Conservation (phyloP, 306 rosid genomes). For the Dryas octopetala region DNA sequence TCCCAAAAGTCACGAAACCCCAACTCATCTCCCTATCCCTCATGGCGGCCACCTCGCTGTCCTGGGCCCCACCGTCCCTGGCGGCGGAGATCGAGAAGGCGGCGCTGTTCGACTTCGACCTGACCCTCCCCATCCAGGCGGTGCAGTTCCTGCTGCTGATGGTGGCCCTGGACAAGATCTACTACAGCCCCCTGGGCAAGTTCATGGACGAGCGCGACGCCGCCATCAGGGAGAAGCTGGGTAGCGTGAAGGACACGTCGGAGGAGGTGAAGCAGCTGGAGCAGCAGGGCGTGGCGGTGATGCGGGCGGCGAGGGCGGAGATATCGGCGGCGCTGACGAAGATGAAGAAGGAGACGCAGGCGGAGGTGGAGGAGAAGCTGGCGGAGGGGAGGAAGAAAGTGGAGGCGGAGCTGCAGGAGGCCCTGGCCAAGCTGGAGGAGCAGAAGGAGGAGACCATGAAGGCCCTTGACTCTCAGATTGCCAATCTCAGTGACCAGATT, state of each 20-base stretch:
- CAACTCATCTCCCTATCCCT: constrained; percentile 38
- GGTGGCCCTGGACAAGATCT: constrained; percentile 82
- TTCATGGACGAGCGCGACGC: constrained; percentile 93
- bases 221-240: constrained; percentile 69
- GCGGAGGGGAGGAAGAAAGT: constrained; percentile 78
- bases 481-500: constrained; percentile 70
- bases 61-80: constrained; percentile 60
- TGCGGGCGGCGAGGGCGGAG: constrained; percentile 87
- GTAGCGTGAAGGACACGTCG: constrained; percentile 80
- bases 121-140: constrained; percentile 76
- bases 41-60: constrained; percentile 46
- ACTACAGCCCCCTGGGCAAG: constrained; percentile 72
- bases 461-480: constrained; percentile 79
- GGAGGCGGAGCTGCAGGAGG: constrained; percentile 84
- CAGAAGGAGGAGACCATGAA: constrained; percentile 80
- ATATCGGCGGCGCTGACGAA: constrained; percentile 74
- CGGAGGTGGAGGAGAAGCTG: constrained; percentile 75
- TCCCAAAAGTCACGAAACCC: constrained; percentile 38
- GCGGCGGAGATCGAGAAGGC: constrained; percentile 77
- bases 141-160: constrained; percentile 72
- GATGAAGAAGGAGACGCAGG: constrained; percentile 95
- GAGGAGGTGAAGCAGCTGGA: constrained; percentile 79
- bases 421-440: constrained; percentile 59
- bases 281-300: constrained; percentile 64
- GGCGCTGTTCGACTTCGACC: constrained; percentile 86